Conservation (phyloP, 352 stramenopile genomes). For the Globisporangium abappressorium region DNA sequence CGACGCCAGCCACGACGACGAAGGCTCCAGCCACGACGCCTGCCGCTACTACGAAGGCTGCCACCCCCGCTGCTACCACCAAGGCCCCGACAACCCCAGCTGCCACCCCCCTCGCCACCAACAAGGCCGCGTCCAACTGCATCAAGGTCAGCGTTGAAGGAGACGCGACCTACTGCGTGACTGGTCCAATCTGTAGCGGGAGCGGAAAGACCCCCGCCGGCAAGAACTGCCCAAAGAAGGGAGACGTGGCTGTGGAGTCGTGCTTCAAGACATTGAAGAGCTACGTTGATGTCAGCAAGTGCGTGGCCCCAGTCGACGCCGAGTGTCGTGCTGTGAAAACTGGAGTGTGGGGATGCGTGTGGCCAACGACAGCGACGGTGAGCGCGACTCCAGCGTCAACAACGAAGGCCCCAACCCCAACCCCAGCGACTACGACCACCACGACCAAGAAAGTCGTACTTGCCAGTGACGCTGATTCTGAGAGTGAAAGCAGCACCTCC, state of each 20-base stretch:
- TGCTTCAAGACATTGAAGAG: constrained; percentile 59
- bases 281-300: constrained; percentile 33
- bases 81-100: too few relatives aligned
- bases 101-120: too few relatives aligned
- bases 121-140: too few relatives aligned
- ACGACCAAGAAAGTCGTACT: background rate
- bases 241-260: background rate
- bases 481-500: background rate
- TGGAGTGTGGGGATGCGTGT: background rate
- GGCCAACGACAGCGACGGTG: background rate
- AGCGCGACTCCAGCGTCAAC: background rate
- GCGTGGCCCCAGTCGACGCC: background rate
- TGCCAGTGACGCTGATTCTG: background rate
- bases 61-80: too few relatives aligned
- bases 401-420: background rate
- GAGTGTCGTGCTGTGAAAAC: background rate
- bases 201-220: background rate
- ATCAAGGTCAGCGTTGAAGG: too few relatives aligned
- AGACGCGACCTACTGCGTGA: too few relatives aligned
- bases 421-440: background rate
- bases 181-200: background rate
- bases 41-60: too few relatives aligned
- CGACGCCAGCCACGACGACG: too few relatives aligned
- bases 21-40: too few relatives aligned
- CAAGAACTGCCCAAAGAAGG: background rate